Base-by-base conservation (phyloP, 2,329 filamentous ascomycete species). In the Elsinoe perseae region DNA sequence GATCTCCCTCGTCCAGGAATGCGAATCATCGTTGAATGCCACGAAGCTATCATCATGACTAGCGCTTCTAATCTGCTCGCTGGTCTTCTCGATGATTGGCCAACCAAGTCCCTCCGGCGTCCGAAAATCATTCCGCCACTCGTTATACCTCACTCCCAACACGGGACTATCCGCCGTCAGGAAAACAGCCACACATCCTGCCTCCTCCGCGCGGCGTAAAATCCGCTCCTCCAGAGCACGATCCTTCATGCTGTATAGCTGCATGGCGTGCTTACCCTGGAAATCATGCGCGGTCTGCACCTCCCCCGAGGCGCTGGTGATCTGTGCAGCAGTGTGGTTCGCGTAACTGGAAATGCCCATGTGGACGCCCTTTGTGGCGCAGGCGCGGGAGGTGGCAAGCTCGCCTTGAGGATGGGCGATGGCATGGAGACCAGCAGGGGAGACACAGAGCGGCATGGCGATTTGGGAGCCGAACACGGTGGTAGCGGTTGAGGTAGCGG, bases 111-210 rank as follows among this genome's bases (percentile, higher is more conserved):
- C 65, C 9, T 63, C 59, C 0, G 67, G 67, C 1, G 61, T 66
- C 2, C 65, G 64, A 58, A 80, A 82, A 38, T 75, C 70, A 59
- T 80, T 80, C 2, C 77, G 72, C 60, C 75, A 74, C 61, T 82
- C 79, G 43, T 80, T 78, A 28, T 79, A 68, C 0, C 80, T 70
- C 20, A 75, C 72, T 0, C 79, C 80, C 0, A 82, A 68, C 0
- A 79, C 72, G 0, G 80, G 79, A 0, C 73, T 73, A 60, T 83
- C 80, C 1, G 80, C 77, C 0, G 79, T 77, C 1, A 83, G 63
- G 32, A 83, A 73, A 2, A 82, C 65, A 0, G 79, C 79, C 58
- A 76, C 77, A 64, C 77, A 81, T 5, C 78, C 77, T 42, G 61
- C 61, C 16, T 52, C 50, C 50, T 68, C 66, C 0, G 67, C 67